Conservation (phyloP, 208 protist species). For the Herpetomonas tarakana region DNA sequence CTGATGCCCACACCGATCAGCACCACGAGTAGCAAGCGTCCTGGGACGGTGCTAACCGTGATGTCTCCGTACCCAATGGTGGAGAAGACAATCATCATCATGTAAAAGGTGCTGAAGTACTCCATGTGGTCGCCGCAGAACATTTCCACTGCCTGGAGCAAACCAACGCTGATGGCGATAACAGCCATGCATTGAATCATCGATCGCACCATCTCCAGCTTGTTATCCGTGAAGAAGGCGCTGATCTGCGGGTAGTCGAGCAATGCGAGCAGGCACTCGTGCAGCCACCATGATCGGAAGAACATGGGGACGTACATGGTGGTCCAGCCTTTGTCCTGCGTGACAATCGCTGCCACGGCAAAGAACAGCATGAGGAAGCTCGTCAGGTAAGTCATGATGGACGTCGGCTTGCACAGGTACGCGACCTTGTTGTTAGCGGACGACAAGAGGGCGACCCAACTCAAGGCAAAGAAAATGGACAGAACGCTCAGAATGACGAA, state of each 20-base stretch:
- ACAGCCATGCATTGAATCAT: conserved; percentile 40
- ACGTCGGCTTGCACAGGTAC: conserved; percentile 23
- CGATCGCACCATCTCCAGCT: conserved; percentile 28
- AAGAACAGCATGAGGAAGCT: conserved; percentile 31
- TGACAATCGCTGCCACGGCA: conserved; percentile 12
- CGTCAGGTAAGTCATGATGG: conserved; percentile 33
- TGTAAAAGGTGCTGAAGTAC: conserved; percentile 34
- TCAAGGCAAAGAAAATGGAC: conserved; percentile 23
- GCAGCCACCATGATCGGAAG: conserved; percentile 35
- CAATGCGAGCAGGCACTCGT: conserved; percentile 28
- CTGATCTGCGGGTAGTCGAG: conserved; percentile 36
- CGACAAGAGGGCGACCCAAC: conserved; percentile 23
- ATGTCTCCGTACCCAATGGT: conserved; percentile 37
- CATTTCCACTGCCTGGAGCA: conserved; percentile 33
- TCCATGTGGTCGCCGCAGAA: conserved; percentile 31
- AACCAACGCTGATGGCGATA: conserved; percentile 34
- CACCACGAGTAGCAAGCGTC: conserved; percentile 28
- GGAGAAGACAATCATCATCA: conserved; percentile 39
- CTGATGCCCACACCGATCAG: conserved; percentile 31
- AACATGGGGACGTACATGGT: conserved; percentile 34
- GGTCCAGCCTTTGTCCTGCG: conserved; percentile 18
- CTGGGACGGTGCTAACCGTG: conserved; percentile 20
- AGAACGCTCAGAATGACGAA: conserved; percentile 27
- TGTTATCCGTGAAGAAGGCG: conserved; percentile 31
- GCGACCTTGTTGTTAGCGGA: conserved; percentile 22